Base-by-base conservation (phyloP, 169 alveolate species). In the Plasmodium billcollinsi region DNA sequence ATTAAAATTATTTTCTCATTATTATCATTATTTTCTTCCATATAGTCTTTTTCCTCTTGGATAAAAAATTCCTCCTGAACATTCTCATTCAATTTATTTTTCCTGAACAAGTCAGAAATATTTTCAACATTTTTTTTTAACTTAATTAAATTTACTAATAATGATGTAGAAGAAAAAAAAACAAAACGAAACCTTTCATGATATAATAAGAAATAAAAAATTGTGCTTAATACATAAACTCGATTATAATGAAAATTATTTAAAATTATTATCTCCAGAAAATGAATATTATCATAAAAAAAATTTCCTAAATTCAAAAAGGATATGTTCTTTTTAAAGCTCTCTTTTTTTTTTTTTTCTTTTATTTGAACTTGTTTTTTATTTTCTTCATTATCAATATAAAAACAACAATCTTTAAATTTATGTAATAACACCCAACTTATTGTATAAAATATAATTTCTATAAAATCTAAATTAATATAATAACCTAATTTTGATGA, bases 381-480 rank as follows among this genome's bases (percentile, higher is more conserved):
- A 47, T 66, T 29, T 26, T 63, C 26, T 47, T 43, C 62, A 74
- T 43, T 18, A 9, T 3, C 47, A 39, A 39, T 39, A 39, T 5
- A 39, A 39, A 39, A 39, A 69, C 18, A 24, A 49, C 6, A 11
- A 26, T 66, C 29, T 47, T 50, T 54, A 61, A 86, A 72, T 61
- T 47, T 49, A 54, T 63, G 62, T 8, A 59, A 71, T 33, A 86
- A 62, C 20, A 86, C 62, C 92, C 92, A 86, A 67, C 39, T 50
- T 43, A 86, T 45, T 14, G 88, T 86, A 72, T 58, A 86, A 72
- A 86, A 86, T 52, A 86, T 18, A 43, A 65, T 70, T 62, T 86
- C 92, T 24, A 86, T 49, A 70, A 39, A 83, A 15, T 73, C 29
- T 20, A 69, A 65, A 69, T 83, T 43, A 61, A 70, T 18, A 18